Evolutionary conservation across 2,329 filamentous ascomycete species (phyloP), one percentile per base, ranked within the genome.

Genomic region (Dactylonectria macrodidyma): DNA sequence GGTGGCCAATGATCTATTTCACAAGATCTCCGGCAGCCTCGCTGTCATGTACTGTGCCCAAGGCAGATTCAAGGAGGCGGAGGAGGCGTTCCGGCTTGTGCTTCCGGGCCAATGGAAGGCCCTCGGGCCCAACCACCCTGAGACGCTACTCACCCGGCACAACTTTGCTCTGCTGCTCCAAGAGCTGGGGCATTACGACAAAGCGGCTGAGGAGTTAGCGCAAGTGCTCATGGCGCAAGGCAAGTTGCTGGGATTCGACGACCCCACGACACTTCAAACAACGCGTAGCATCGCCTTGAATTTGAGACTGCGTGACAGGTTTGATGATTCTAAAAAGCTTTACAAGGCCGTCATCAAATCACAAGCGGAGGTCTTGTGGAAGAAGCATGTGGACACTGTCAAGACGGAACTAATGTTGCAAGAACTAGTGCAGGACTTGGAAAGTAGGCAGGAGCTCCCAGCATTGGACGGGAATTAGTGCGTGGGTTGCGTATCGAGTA

Each of bases 71-170:
- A 57, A 61, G 11, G 34, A 65, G 16, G 63, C 63, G 33, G 63
- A 61, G 10, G 34, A 5, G 1, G 57, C 51, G 14, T 61, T 65
- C 33, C 33, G 22, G n/a, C 22, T 61, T 10, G 51, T 56, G 4
- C 59, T 41, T 16, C 63, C 63, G 0, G 48, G 50, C 2, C 41
- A 65, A 26, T 19, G 41, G 10, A 26, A 30, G 12, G 8, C 55
- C 10, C 36, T 65, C 10, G 63, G 57, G 7, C 11, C 55, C 1
- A 57, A 65, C 41, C 63, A 65, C 51, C 57, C 63, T 4, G 63
- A 65, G 9, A 65, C 63, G 14, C 19, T 65, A 22, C 19, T 60
- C 12, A 65, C 57, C 2, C 63, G 63, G 5, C 63, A 65, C 30
- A 50, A 65, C n/a, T 48, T 61, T 22, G 44, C 62, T 5, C 55